phyloP scores from a whole-genome alignment of 202 grass and related monocot species.

The Hordeum pubiflorum region DNA sequence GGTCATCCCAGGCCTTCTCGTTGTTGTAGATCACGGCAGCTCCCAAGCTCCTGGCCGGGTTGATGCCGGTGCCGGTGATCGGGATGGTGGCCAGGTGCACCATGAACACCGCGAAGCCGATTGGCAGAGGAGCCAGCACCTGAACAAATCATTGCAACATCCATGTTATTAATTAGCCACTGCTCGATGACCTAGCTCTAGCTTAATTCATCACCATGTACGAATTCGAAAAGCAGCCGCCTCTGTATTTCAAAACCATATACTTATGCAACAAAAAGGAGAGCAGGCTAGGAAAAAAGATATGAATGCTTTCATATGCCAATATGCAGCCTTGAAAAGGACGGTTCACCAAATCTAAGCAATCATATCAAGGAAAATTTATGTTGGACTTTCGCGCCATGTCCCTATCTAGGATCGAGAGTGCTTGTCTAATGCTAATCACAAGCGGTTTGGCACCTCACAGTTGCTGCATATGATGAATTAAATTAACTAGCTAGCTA shows the following conservation, averaged over 20 bases:
- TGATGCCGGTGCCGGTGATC: conserved; percentile 68
- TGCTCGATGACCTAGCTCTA: not conserved
- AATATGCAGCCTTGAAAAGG: not conserved
- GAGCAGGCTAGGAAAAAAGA: not conserved
- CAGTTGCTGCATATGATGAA: not conserved
- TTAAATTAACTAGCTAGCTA: not conserved
- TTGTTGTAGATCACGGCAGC: conserved; percentile 74
- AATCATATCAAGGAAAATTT: not conserved
- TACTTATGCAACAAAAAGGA: too few relatives aligned
- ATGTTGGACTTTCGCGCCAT: not conserved
- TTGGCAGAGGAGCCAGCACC: conserved; percentile 75
- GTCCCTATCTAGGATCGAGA: not conserved
- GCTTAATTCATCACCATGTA: too few relatives aligned
- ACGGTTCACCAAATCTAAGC: not conserved
- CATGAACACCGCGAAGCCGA: conserved; percentile 80
- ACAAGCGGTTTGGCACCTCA: conserved; percentile 1
- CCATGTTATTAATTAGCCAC: not conserved
- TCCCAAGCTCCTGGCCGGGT: conserved; percentile 64
- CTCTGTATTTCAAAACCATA: too few relatives aligned
- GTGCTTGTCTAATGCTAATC: not conserved
- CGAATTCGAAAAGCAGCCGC: too few relatives aligned
- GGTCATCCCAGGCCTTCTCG: conserved; percentile 62
- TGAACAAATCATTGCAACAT: not conserved
- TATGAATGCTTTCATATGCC: not conserved
- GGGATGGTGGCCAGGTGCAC: conserved; percentile 71